Base-by-base conservation (phyloP, 2,329 filamentous ascomycete genomes). In the Ilyonectria sp. region DNA sequence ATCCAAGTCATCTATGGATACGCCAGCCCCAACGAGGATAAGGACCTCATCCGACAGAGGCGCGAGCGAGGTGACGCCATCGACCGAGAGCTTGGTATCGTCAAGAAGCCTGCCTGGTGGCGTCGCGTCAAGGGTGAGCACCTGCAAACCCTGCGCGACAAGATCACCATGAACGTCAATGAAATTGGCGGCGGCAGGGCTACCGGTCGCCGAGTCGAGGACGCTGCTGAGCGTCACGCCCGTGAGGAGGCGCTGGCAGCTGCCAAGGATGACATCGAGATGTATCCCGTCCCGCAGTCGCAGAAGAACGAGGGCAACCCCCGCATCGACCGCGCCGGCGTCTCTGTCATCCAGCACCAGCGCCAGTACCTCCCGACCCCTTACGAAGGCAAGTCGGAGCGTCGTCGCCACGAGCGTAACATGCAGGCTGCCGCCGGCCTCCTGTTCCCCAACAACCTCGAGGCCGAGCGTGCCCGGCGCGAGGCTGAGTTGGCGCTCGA, bases 1-100 rank as follows among this genome's bases (percentile, higher is more conserved):
- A 79, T 89, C 43, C 86, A 91, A 68, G 78, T 84, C 65, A 61
- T 84, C 5, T 86, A 86, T 44, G 92, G 91, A 13, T 89, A 87
- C 73, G 69, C 86, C n/a, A 86, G 88, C 33, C 86, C 89, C 21
- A 94, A 94, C 71, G 92, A 94, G 79, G 92, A 94, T 75, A 85
- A 84, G 63, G 85, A 90, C 59, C 84, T 94, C n/a, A 87, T 92
- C 37, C 82, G 86, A 33, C 90, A 92, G 78, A 86, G 92, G 56
- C 85, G 87, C 4, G 79, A 83, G 37, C 87, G 91, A 9, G 90
- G 88, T 7, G 81, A 82, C 4, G 79, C 82, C 26, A 79, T 86
- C 19, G 89, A 93, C 75, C 84, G 82, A 6, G 89, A 91, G 60
- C 84, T 93, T 10, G 90, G 90, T 58, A 79, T 91, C 59, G 82